Percentiles rank a stretch among this genome's conserved stretches.
These are phyloP conservation scores for Saccharomycopsis crataegensis DNA, from an alignment of 1,139 yeast species.

Conservation along the genomic window DNA sequence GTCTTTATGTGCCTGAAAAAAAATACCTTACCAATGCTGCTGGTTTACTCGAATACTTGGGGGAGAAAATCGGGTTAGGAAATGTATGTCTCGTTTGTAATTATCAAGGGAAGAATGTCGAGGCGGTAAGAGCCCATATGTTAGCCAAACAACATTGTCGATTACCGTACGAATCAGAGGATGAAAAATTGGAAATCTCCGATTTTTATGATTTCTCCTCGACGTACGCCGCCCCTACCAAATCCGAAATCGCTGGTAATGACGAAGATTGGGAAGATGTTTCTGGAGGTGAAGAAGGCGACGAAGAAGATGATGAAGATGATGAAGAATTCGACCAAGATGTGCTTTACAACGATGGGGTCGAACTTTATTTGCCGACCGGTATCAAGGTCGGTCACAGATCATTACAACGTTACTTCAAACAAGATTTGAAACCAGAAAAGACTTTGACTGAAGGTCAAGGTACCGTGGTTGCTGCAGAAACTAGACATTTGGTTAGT, in stretches of 20 bases:
- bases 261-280: conserved; percentile 31
- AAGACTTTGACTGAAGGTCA: conserved; percentile 75
- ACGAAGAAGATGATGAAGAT: conserved; percentile 31
- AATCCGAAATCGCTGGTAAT: conserved; percentile 24
- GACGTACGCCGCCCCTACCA: conserved; percentile 35
- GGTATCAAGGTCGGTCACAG: conserved; percentile 90
- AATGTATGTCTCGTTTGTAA: conserved; percentile 77
- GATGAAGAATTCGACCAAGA: conserved; percentile 34
- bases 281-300: conserved; percentile 35
- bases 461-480: conserved; percentile 91
- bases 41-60: conserved; percentile 69
- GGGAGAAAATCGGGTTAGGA: conserved; percentile 80
- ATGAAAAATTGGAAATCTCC: conserved; percentile 72
- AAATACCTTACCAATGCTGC: conserved; percentile 57
- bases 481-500: conserved; percentile 62
- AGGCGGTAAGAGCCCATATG: conserved; percentile 91
- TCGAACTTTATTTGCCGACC: conserved; percentile 76
- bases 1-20: conserved; percentile 80
- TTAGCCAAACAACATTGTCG: conserved; percentile 76
- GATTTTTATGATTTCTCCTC: conserved; percentile 82
- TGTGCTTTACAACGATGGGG: conserved; percentile 55
- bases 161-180: conserved; percentile 80
- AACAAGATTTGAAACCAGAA: conserved; percentile 76
- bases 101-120: conserved; percentile 76
- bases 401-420: conserved; percentile 76